phyloP scores from a whole-genome alignment of 805 yeast species.

The Metschnikowia orientalis region DNA sequence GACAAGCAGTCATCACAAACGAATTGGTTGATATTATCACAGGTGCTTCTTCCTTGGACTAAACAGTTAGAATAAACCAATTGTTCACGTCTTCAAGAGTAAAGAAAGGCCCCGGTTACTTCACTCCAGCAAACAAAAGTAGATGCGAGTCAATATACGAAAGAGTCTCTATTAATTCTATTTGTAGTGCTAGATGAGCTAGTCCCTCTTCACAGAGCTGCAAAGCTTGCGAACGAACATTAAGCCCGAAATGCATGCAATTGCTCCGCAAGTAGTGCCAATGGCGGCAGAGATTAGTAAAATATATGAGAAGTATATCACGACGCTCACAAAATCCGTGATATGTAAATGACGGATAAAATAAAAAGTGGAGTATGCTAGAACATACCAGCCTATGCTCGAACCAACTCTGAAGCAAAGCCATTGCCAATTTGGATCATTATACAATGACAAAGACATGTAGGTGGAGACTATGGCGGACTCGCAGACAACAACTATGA shows the following conservation, averaged over 20 bases:
- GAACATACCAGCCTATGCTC: constrained; percentile 69
- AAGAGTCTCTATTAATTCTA: too few species aligned
- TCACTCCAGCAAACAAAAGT: too few species aligned
- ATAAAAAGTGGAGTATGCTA: constrained; percentile 64
- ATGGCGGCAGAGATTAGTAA: constrained; percentile 56
- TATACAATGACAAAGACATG: constrained; percentile 49
- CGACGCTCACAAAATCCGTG: constrained; percentile 59
- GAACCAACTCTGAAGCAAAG: constrained; percentile 63
- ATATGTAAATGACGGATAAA: constrained; percentile 53
- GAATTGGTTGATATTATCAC: constrained; percentile 99
- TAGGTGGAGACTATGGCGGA: constrained; percentile 68
- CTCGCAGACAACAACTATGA: constrained; percentile 63
- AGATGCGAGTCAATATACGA: too few species aligned
- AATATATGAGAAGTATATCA: constrained; percentile 71
- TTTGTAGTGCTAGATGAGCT: too few species aligned
- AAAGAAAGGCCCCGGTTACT: too few species aligned
- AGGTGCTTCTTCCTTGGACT: constrained; percentile 98
- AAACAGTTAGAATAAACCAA: too few species aligned
- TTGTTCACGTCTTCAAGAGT: too few species aligned
- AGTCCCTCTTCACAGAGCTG: constrained; percentile 54
- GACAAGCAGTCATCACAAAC: constrained; percentile 42
- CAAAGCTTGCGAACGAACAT: constrained; percentile 61
- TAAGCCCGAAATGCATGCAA: constrained; percentile 65
- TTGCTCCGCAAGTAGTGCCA: constrained; percentile 70
- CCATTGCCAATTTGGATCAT: constrained; percentile 79